phyloP scores from a whole-genome alignment of 345 rosid genomes.

The Eucalyptus melliodora region DNA sequence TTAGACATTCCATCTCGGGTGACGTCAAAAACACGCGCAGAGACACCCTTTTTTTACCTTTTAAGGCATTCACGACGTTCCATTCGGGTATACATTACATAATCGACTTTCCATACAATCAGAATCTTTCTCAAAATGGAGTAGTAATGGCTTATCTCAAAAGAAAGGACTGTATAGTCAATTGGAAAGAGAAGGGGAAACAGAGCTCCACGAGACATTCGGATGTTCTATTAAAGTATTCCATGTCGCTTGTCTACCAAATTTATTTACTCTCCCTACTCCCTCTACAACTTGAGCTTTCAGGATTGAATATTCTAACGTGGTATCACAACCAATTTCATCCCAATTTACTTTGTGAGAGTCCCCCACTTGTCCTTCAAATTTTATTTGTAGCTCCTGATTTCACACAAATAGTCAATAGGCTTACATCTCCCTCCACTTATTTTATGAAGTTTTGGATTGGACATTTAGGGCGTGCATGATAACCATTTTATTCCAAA shows the following conservation, averaged over 20 bases:
- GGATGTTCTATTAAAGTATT: not conserved
- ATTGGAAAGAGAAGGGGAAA: not conserved
- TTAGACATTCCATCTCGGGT: not conserved
- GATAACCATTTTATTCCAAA: too few species aligned
- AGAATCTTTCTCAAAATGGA: not conserved
- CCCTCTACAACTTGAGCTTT: not conserved
- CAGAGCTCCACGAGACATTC: rapidly evolving
- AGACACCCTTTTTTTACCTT: not conserved
- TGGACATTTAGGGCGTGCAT: too few species aligned
- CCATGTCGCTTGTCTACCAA: rapidly evolving
- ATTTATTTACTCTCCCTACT: not conserved
- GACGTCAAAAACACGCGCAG: not conserved
- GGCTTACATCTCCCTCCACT: too few species aligned
- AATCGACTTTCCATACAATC: not conserved
- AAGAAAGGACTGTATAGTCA: not conserved
- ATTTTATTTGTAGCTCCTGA: not conserved
- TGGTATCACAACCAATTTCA: not conserved
- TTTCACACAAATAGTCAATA: not conserved
- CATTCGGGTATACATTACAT: not conserved
- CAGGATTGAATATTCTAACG: rapidly evolving
- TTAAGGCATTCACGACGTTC: not conserved
- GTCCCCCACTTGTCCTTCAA: not conserved
- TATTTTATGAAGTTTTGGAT: too few species aligned
- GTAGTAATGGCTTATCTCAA: not conserved
- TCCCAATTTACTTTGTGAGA: not conserved